Conservation (phyloP, 2,329 filamentous ascomycete species). For the Lachnellula arida region DNA sequence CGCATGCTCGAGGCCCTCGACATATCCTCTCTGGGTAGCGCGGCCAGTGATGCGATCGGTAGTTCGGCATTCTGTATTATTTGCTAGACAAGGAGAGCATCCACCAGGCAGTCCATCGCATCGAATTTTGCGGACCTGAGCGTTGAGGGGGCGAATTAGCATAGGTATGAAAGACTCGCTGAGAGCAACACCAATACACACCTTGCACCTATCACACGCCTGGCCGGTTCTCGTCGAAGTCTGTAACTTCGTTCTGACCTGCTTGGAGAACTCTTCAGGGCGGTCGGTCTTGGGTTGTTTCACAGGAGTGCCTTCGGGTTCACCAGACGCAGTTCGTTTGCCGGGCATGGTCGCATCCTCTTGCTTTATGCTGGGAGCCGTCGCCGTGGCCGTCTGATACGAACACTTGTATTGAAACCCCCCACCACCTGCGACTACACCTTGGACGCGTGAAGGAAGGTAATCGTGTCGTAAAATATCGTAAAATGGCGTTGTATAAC, state of each 20-base stretch:
- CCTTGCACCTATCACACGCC: conserved; percentile 86
- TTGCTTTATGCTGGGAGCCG: neutral
- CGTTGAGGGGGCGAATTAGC: conserved; percentile 10
- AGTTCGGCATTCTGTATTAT: conserved; percentile 71
- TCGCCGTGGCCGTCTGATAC: neutral
- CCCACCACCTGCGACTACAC: neutral
- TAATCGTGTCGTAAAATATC: neutral
- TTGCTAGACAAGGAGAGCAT: conserved; percentile 75
- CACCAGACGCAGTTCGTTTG: conserved; percentile 23
- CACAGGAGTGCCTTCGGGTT: conserved; percentile 14
- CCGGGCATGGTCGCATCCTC: conserved; percentile 24
- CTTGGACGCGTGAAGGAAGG: neutral
- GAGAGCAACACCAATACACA: conserved; percentile 35
- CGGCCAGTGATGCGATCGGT: conserved; percentile 83
- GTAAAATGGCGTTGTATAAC: conserved; percentile 7
- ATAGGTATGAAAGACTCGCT: neutral
- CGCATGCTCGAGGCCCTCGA: conserved; percentile 71
- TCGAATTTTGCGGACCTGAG: conserved; percentile 75
- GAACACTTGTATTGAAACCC: neutral
- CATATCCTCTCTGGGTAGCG: conserved; percentile 72
- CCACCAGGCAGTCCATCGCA: conserved; percentile 78
- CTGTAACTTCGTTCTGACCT: conserved; percentile 49
- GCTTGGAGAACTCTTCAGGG: conserved; percentile 32
- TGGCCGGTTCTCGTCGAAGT: conserved; percentile 66
- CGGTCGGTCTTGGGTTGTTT: conserved; percentile 28